Base-by-base conservation (phyloP, 2,329 filamentous ascomycete species). In the Penicillium sp. region DNA sequence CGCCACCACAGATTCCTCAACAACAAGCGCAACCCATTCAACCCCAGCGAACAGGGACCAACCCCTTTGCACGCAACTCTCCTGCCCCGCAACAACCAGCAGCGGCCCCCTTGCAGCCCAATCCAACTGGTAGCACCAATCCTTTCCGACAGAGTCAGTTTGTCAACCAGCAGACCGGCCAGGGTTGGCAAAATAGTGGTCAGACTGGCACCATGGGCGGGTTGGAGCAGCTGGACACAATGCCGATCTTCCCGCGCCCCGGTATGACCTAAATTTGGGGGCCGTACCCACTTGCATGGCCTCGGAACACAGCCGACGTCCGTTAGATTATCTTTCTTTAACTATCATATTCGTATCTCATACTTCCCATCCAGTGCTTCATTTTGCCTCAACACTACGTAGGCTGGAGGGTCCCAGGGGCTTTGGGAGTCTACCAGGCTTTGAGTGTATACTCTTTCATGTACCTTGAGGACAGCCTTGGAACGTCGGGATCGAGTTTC, bases 71-170 rank as follows among this genome's bases (percentile, higher is more conserved):
- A 18, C 83, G 85, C 43, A 81, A 78, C 49, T 69, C 76, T 32
- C 67, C 68, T 43, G 62, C 68, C 13, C 66, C 68, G 48, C 67
- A 72, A 42, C 68, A 75, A 46, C 72, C 75, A 7, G 58, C 69
- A 11, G 67, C 71, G 2, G 71, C 73, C n/a, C 71, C 81, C 46
- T 76, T 94, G 5, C 82, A 83, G 49, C 85, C 91, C 2, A 91
- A 93, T 67, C 83, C 88, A 1, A 97, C 92, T 0, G 92, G 92
- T 8, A 91, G 85, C 67, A 97, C 92, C 2, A 99, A 99, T 67
- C 94, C 94, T 0, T 97, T 97, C 82, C 85, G 94, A 14, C 92
- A 97, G 69, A 91, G 89, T 43, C 86, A 88, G 4, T 96, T 97
- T 71, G 87, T 96, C 49, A 94, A 96, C 68, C 92, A 96, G 67